Evolutionary conservation across 2,329 filamentous ascomycete species (phyloP).

Genomic region (Colletotrichum liaoningense): DNA sequence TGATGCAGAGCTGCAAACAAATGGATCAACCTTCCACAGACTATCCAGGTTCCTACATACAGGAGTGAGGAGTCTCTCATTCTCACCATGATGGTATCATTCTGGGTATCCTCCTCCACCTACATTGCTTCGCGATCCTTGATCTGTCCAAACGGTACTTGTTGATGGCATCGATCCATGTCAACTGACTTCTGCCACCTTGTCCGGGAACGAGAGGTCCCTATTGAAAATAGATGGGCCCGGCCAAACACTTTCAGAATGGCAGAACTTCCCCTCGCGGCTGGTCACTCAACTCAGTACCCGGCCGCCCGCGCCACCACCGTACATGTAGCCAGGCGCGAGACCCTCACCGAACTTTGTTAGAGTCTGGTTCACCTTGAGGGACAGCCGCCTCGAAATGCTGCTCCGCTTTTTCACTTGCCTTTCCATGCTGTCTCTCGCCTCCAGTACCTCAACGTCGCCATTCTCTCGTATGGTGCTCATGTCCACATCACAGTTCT

Average conservation of each 20-base stretch:
- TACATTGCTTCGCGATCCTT: not conserved
- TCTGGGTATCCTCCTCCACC: constrained; percentile 2
- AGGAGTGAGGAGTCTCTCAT: not conserved
- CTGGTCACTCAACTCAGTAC: not conserved
- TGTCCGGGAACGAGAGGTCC: not conserved
- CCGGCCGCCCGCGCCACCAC: not conserved
- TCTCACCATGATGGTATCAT: not conserved
- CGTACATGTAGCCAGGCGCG: constrained; percentile 7
- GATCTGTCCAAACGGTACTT: not conserved
- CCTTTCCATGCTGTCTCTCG: not conserved
- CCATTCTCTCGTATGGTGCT: not conserved
- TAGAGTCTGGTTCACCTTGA: constrained; percentile 13
- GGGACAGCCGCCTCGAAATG: constrained; percentile 14
- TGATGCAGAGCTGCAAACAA: not conserved
- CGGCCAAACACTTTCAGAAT: not conserved
- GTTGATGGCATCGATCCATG: not conserved
- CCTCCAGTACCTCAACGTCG: not conserved
- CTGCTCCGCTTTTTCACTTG: not conserved
- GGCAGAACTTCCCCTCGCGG: not conserved
- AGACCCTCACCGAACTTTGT: not conserved
- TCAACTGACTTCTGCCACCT: not conserved
- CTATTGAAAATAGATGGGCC: not conserved
- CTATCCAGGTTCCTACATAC: not conserved
- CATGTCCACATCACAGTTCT: not conserved
- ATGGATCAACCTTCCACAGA: not conserved